Base-by-base conservation (phyloP, 2,329 filamentous ascomycete genomes). In the Ophiostoma angusticollis region DNA sequence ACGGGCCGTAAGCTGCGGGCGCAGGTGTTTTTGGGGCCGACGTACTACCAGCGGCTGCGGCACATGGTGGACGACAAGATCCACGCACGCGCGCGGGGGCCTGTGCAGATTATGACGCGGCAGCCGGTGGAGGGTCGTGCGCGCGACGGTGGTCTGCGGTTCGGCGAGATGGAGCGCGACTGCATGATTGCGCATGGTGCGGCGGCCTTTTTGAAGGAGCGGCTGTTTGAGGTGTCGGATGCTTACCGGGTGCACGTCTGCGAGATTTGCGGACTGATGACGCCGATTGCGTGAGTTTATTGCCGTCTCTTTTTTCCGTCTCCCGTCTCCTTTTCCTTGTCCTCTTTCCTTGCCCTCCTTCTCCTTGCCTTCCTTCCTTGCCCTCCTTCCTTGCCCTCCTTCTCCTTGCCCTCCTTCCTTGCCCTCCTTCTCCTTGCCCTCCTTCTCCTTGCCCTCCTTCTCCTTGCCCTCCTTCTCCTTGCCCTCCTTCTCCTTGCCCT, bases 21-120 rank as follows among this genome's bases (percentile, higher is more conserved):
- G 0, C 91, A 98, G 60, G 80, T 96, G 40, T 98, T 98, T 75
- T 75, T 98, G 42, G 91, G 91, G 8, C 91, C 91, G 1, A 98
- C 91, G 1, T 98, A 98, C 67, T 98, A 98, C 65, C 91, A 98
- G 64, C 86, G 93, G 61, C 74, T 98, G 44, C 81, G 91, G 48
- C 93, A 98, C 65, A 98, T 98, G 93, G 93, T 98, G 51, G 91
- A 98, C 59, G 91, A 98, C 70, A 98, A 98, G 74, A 98, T 98
- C 52, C 91, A 98, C 64, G 93, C 91, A n/a, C 83, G 93, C 62
- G 91, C 93, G 12, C 81, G 91, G 58, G 91, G 93, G 25, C 91
- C 91, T 1, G 84, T 94, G 17, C 91, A 98, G 63, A 98, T 98
- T 54, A 75, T 98, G 65, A 98, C 91, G 3, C 74, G 93, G 42